Evolutionary conservation across 2,329 filamentous ascomycete species (phyloP).

Genomic region (Venturia nashicola): DNA sequence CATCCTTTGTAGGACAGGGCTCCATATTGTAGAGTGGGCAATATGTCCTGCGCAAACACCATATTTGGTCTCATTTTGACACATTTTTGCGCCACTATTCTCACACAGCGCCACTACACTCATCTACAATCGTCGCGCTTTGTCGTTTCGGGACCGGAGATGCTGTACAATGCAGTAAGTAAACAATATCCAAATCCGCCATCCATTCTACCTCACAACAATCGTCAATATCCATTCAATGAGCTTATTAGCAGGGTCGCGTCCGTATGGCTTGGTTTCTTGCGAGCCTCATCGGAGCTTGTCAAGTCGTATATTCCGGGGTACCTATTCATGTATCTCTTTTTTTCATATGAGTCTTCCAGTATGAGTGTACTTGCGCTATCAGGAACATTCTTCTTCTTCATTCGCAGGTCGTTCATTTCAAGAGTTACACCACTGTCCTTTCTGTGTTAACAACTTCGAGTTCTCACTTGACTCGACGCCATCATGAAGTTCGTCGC

Average conservation of each 20-base stretch:
- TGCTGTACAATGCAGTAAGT: not conserved
- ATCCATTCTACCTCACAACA: not conserved
- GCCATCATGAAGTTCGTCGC: not conserved
- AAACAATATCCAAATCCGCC: not conserved
- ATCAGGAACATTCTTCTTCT: not conserved
- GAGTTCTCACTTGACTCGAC: not conserved
- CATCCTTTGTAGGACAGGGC: not conserved
- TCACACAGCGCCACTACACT: not conserved
- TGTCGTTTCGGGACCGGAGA: not conserved
- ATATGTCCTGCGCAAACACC: not conserved
- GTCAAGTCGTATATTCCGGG: not conserved
- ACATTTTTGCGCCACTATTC: not conserved
- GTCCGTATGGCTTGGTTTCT: not conserved
- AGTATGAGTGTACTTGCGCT: too few species aligned
- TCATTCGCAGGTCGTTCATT: not conserved
- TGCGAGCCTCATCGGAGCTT: not conserved
- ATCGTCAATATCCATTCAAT: not conserved
- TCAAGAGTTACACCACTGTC: not conserved
- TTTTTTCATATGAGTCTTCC: not conserved
- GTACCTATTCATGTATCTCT: not conserved
- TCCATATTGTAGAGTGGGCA: not conserved
- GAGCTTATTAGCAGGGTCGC: not conserved
- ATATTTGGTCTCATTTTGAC: not conserved
- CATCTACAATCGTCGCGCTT: not conserved
- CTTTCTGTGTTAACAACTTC: not conserved